Evolutionary conservation across 441 rosid species (phyloP).

Genomic region (Hura crepitans): DNA sequence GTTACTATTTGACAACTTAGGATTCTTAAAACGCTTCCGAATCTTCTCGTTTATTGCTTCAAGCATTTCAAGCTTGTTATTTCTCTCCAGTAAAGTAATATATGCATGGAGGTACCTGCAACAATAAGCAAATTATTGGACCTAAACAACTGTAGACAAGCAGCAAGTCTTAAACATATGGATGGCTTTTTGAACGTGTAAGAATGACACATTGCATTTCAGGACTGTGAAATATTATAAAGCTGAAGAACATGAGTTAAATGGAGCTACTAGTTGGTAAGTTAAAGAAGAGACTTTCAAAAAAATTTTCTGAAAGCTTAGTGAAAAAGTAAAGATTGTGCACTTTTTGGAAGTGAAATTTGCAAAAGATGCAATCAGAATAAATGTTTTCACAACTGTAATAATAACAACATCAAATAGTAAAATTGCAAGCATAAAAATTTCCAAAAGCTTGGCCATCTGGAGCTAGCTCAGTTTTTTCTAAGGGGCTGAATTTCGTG

Average conservation of each 20-base stretch:
- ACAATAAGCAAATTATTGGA: conserved; percentile 23
- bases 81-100: conserved; percentile 57
- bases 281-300: background rate
- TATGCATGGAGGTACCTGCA: conserved; percentile 73
- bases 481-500: background rate
- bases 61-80: conserved; percentile 71
- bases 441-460: background rate
- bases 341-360: background rate
- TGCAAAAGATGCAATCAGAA: background rate
- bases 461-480: background rate
- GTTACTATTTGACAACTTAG: conserved; percentile 71
- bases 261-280: background rate
- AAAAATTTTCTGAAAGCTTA: background rate
- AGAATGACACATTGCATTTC: too few species aligned
- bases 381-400: too few species aligned
- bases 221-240: background rate
- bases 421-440: background rate
- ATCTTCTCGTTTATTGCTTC: conserved; percentile 88
- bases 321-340: background rate
- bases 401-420: too few species aligned
- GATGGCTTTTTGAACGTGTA: too few species aligned
- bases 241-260: background rate
- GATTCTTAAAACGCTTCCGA: conserved; percentile 91
- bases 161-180: background rate
- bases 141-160: background rate